A percentile compares a stretch with the other conserved stretches of the same genome.
phyloP scores from a whole-genome alignment of 208 protist species.

The Crithidia mellificae region DNA sequence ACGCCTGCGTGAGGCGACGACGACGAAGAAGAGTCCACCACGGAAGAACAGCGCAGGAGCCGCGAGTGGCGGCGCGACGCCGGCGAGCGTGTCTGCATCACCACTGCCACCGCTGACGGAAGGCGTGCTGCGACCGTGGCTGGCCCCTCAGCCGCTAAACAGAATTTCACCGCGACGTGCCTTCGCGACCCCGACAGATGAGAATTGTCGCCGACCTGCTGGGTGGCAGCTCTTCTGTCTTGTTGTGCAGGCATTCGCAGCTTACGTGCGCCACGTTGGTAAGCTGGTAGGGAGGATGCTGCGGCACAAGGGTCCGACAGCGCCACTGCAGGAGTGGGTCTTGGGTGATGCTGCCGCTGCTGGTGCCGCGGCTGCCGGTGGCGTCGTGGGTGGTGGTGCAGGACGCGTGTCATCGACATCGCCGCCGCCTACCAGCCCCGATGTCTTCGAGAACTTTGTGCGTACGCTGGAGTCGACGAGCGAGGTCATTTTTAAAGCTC shows the following conservation, averaged over 20 bases:
- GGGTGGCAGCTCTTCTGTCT: neutral
- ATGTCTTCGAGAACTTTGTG: constrained; percentile 22
- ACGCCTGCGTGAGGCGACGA: constrained; percentile 16
- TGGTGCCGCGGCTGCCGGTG: neutral
- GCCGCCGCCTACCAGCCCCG: constrained; percentile 2
- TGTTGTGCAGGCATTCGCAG: neutral
- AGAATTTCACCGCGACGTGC: neutral
- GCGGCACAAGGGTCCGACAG: constrained; percentile 24
- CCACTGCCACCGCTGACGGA: neutral
- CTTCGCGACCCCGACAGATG: neutral
- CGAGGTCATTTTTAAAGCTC: constrained; percentile 56
- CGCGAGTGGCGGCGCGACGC: too few relatives aligned
- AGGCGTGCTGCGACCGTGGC: constrained; percentile 19
- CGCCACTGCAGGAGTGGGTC: constrained; percentile 31
- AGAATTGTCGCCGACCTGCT: neutral
- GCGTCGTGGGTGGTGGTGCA: too few relatives aligned
- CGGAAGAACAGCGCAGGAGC: too few relatives aligned
- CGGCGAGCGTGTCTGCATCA: neutral
- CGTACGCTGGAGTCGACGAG: constrained; percentile 35
- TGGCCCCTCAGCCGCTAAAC: constrained; percentile 12
- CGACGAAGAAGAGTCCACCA: neutral
- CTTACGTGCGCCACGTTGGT: constrained; percentile 12
- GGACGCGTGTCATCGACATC: neutral
- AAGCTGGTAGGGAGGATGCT: constrained; percentile 21
- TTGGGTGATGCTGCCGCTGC: constrained; percentile 26